Evolutionary conservation across 441 rosid genomes (phyloP).

Genomic region (California macrophylla): DNA sequence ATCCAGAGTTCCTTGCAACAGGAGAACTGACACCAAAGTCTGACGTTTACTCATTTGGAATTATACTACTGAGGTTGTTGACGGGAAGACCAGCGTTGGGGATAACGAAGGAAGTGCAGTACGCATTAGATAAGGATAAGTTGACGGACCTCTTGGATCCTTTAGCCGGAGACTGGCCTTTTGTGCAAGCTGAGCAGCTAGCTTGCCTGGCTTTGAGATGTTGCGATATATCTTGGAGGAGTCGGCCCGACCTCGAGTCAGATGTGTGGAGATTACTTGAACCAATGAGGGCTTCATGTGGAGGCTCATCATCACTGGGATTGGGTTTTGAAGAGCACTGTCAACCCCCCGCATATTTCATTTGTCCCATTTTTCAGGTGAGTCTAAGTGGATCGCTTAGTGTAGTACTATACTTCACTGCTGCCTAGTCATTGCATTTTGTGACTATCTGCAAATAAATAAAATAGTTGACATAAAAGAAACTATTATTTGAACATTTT

Average conservation of each 20-base stretch:
- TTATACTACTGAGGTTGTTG: conserved; percentile 61
- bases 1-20: conserved; percentile 61
- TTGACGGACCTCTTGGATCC: conserved; percentile 66
- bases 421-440: background rate
- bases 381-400: conserved; percentile 14
- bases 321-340: conserved; percentile 50
- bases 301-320: conserved; percentile 44
- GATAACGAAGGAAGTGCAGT: conserved; percentile 61
- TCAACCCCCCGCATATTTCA: conserved; percentile 71
- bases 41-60: conserved; percentile 86
- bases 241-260: conserved; percentile 69
- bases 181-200: conserved; percentile 88
- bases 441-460: background rate
- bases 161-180: conserved; percentile 95
- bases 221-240: conserved; percentile 57
- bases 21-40: conserved; percentile 86
- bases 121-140: conserved; percentile 48
- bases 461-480: too few relatives aligned
- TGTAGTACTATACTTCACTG: too few relatives aligned
- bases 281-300: conserved; percentile 89
- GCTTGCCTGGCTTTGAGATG: conserved; percentile 78
- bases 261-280: conserved; percentile 88
- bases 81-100: conserved; percentile 69
- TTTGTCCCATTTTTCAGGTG: conserved; percentile 86
- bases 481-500: too few relatives aligned